These are phyloP conservation scores for Puccinia triticina DNA, from an alignment of 1,284 basidiomycete genomes.

Conservation along the genomic window DNA sequence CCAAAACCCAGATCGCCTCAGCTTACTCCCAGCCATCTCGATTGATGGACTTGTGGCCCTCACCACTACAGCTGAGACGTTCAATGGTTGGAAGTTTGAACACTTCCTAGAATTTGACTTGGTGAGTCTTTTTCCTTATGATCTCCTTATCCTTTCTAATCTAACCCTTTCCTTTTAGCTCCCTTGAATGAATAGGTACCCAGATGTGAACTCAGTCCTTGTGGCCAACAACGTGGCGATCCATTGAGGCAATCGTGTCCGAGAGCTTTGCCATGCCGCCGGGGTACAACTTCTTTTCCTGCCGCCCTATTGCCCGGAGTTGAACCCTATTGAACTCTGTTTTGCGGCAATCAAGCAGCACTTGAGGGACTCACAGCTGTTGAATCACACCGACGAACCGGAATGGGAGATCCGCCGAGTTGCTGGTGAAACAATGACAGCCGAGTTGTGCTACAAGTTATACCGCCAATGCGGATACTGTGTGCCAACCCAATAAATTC, in stretches of 20 bases:
- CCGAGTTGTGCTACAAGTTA: neutral
- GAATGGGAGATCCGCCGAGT: neutral
- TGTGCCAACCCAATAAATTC: no score
- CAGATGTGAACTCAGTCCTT: no score
- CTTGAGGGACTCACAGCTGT: neutral
- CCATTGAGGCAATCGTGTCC: neutral
- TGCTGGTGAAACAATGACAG: neutral
- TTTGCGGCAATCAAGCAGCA: neutral
- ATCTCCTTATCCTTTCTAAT: neutral
- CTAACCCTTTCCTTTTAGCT: neutral
- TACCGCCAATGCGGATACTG: neutral
- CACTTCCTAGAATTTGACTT: slow-evolving; percentile 1
- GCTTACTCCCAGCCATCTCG: neutral
- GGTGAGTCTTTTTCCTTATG: neutral
- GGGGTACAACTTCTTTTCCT: neutral
- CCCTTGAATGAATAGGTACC: neutral
- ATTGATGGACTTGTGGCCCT: neutral
- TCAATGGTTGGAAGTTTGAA: neutral
- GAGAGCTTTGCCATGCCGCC: neutral
- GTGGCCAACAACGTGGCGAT: no score
- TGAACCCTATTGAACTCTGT: neutral
- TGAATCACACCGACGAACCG: neutral
- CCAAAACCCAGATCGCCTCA: neutral
- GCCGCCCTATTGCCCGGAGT: neutral
- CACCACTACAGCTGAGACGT: neutral